A percentile compares a stretch with the other conserved stretches of the same genome.
Conservation (phyloP, 345 rosid genomes). For the Psidium friedrichsthalianum region DNA sequence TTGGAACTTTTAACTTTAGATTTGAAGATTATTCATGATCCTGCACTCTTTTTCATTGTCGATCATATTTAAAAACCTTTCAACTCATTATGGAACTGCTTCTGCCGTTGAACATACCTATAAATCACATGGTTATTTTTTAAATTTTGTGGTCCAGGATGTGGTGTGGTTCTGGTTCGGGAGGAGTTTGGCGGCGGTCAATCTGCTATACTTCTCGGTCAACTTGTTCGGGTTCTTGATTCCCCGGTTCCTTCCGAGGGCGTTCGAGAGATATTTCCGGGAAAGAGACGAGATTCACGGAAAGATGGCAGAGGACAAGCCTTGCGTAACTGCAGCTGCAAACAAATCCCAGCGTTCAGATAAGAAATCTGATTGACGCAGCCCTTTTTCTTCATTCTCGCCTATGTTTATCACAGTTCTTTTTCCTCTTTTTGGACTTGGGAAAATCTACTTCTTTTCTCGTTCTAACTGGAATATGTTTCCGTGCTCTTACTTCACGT, state of each 20-base stretch:
- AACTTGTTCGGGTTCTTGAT: conserved; percentile 73
- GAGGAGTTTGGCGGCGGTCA: conserved; percentile 45
- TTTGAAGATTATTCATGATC: not conserved
- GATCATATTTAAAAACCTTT: not conserved
- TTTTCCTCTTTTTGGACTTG: not conserved
- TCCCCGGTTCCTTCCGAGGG: conserved; percentile 71
- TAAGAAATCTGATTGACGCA: conserved; percentile 40
- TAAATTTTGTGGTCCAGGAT: conserved; percentile 21
- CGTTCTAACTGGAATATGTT: not conserved
- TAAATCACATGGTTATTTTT: not conserved
- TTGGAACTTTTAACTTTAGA: not conserved
- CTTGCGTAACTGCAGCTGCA: conserved; percentile 5
- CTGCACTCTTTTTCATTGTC: not conserved
- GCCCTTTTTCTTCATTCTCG: not conserved
- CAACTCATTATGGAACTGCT: not conserved
- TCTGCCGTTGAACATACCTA: not conserved
- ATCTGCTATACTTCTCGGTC: conserved; percentile 49
- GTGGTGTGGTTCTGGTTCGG: conserved; percentile 78
- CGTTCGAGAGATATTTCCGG: conserved; percentile 58
- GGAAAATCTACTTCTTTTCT: not conserved
- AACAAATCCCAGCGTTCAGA: conserved; percentile 11
- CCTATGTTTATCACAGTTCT: not conserved
- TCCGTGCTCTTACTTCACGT: not conserved
- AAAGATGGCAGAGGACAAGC: conserved; percentile 51
- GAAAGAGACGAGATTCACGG: conserved; percentile 43